These are phyloP conservation scores for Conringia planisiliqua DNA, from an alignment of 345 rosid species.

Conservation along the genomic window DNA sequence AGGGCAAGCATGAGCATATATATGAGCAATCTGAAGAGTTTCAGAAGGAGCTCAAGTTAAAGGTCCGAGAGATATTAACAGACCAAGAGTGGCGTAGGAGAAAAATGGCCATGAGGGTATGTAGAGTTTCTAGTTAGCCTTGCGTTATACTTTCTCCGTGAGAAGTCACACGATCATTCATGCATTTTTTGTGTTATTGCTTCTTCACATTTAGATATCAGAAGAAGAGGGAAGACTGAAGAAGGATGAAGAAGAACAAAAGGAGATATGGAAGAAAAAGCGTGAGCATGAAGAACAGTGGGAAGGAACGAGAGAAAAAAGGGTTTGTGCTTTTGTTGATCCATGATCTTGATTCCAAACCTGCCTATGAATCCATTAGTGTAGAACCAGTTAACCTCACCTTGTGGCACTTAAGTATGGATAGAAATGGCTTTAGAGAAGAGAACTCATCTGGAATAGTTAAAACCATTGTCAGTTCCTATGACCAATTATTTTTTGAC, in stretches of 20 bases:
- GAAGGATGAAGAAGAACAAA: slow-evolving; percentile 97
- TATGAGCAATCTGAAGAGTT: slow-evolving; percentile 75
- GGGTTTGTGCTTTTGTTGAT: slow-evolving; percentile 47
- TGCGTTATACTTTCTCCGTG: not conserved
- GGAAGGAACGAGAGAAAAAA: slow-evolving; percentile 97
- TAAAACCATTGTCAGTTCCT: not conserved
- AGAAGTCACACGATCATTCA: not conserved
- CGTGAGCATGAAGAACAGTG: slow-evolving; percentile 99
- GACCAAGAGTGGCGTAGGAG: slow-evolving; percentile 99
- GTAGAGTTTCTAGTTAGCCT: slow-evolving; percentile 21
- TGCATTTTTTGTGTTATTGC: slow-evolving; percentile 15
- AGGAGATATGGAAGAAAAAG: slow-evolving; percentile 94
- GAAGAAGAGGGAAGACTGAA: slow-evolving; percentile 98
- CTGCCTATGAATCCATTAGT: not conserved
- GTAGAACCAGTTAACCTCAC: not conserved
- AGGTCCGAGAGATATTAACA: slow-evolving; percentile 85
- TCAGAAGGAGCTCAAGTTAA: slow-evolving; percentile 72
- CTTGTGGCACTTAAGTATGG: not conserved
- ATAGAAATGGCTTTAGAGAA: not conserved
- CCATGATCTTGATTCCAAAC: not conserved
- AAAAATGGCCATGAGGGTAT: slow-evolving; percentile 98
- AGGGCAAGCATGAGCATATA: slow-evolving; percentile 87
- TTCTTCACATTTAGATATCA: slow-evolving; percentile 56
- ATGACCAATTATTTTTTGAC: not conserved
- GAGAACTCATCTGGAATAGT: not conserved